These are phyloP conservation scores for Geotrichum australiense DNA, from an alignment of 1,139 yeast genomes.

Conservation along the genomic window DNA sequence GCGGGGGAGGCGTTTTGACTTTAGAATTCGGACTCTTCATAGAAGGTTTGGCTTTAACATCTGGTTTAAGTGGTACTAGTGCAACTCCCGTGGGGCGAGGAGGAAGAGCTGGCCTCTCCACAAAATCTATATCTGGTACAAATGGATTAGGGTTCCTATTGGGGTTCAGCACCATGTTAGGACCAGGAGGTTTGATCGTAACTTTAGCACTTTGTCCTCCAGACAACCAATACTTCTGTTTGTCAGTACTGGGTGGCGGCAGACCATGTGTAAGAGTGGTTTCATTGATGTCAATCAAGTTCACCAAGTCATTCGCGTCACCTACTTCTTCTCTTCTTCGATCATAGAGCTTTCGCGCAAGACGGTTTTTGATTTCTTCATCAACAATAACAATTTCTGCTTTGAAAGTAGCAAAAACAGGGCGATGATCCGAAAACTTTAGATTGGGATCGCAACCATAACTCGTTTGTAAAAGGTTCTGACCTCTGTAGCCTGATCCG, in stretches of 20 bases:
- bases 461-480: constrained; percentile 51
- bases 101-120: constrained; percentile 21
- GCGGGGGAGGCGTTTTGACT: constrained; percentile 19
- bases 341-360: constrained; percentile 55
- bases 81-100: constrained; percentile 14
- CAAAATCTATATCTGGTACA: constrained; percentile 26
- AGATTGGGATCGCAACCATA: constrained; percentile 60
- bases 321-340: constrained; percentile 36
- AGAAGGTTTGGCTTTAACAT: background rate
- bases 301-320: constrained; percentile 33
- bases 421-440: constrained; percentile 85
- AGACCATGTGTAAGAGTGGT: constrained; percentile 38
- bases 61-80: constrained; percentile 7
- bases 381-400: constrained; percentile 66
- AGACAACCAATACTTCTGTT: constrained; percentile 85
- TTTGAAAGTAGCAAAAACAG: constrained; percentile 73
- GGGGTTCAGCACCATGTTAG: constrained; percentile 55
- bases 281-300: constrained; percentile 32
- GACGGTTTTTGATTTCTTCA: constrained; percentile 49
- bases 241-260: constrained; percentile 87
- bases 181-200: constrained; percentile 35
- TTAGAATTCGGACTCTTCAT: background rate
- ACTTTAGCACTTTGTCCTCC: constrained; percentile 73
- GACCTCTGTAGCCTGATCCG: constrained; percentile 24
- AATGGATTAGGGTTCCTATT: constrained; percentile 64